Percentiles rank a stretch among this genome's conserved stretches.
phyloP scores from a whole-genome alignment of 495 filamentous ascomycete species.

The Tuber microsphaerosporum region DNA sequence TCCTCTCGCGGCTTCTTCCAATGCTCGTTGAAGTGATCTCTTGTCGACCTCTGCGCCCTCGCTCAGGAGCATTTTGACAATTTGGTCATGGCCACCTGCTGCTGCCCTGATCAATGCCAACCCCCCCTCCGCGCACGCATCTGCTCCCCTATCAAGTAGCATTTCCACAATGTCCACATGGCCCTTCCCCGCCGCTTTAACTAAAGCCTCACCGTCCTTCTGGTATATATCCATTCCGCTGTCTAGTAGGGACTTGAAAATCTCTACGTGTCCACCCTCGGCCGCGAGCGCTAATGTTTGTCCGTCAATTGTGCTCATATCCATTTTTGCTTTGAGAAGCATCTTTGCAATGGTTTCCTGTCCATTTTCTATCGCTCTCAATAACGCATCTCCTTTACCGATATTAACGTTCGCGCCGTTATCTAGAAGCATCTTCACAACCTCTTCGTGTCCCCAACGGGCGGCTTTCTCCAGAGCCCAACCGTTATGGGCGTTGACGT shows the following conservation, averaged over 20 bases:
- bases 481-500: slow-evolving; percentile 4
- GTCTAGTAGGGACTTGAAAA: not conserved
- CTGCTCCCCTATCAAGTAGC: not conserved
- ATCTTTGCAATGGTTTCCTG: not conserved
- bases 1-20: not conserved
- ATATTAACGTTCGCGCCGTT: slow-evolving; percentile 2
- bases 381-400: slow-evolving; percentile 7
- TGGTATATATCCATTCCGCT: slow-evolving; percentile 1
- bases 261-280: not conserved
- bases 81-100: not conserved
- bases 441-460: not conserved
- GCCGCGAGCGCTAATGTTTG: slow-evolving; percentile 5
- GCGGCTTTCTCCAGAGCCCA: slow-evolving; percentile 7
- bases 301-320: not conserved
- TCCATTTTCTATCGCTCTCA: not conserved
- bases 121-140: not conserved
- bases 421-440: slow-evolving; percentile 2
- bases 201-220: not conserved
- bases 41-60: slow-evolving; percentile 1
- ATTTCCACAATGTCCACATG: not conserved
- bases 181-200: not conserved
- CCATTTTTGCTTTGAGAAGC: not conserved
- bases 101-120: slow-evolving; percentile 1
- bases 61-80: slow-evolving; percentile 7
- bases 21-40: not conserved